A percentile compares a stretch with the other conserved stretches of the same genome.
Conservation (phyloP, 2,329 filamentous ascomycete genomes). For the Didymosphaeria variabile region DNA sequence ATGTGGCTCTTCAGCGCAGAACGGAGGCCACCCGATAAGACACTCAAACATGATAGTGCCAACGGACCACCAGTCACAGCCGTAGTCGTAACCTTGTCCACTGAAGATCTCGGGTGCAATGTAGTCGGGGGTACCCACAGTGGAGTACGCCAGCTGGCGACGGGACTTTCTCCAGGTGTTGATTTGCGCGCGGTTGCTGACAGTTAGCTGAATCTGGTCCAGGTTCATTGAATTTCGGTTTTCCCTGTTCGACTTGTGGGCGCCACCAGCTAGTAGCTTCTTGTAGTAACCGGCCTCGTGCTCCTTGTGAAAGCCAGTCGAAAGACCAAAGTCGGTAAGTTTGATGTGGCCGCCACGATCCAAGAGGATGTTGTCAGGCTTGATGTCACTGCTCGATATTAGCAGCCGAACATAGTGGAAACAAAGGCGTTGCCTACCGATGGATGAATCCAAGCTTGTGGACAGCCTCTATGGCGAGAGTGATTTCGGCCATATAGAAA, state of each 20-base stretch:
- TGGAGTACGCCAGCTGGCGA: slow-evolving; percentile 95
- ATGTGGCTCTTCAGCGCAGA: slow-evolving; percentile 96
- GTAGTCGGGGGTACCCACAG: slow-evolving; percentile 97
- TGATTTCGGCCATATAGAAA: slow-evolving; percentile 99
- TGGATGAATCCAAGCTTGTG: slow-evolving; percentile 98
- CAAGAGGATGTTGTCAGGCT: slow-evolving; percentile 97
- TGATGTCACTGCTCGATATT: slow-evolving; percentile 80
- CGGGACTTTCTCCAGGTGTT: slow-evolving; percentile 98
- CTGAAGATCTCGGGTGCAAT: slow-evolving; percentile 99
- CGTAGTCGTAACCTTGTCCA: slow-evolving; percentile 92
- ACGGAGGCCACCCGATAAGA: slow-evolving; percentile 96
- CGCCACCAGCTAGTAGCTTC: slow-evolving; percentile 81
- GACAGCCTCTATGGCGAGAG: slow-evolving; percentile 97
- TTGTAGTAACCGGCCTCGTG: slow-evolving; percentile 99
- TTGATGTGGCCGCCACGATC: slow-evolving; percentile 97
- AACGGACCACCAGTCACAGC: slow-evolving; percentile 99
- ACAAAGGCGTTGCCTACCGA: slow-evolving; percentile 68
- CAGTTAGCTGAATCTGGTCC: slow-evolving; percentile 97
- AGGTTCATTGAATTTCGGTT: slow-evolving; percentile 95
- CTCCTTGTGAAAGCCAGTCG: slow-evolving; percentile 96
- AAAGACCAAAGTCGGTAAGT: slow-evolving; percentile 96
- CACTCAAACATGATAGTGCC: slow-evolving; percentile 99
- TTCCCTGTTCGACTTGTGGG: slow-evolving; percentile 56
- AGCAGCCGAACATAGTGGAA: slow-evolving; percentile 18
- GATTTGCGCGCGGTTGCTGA: slow-evolving; percentile 96